phyloP scores from a whole-genome alignment of 2,329 filamentous ascomycete genomes.

The Coccinonectria pachysandricola region DNA sequence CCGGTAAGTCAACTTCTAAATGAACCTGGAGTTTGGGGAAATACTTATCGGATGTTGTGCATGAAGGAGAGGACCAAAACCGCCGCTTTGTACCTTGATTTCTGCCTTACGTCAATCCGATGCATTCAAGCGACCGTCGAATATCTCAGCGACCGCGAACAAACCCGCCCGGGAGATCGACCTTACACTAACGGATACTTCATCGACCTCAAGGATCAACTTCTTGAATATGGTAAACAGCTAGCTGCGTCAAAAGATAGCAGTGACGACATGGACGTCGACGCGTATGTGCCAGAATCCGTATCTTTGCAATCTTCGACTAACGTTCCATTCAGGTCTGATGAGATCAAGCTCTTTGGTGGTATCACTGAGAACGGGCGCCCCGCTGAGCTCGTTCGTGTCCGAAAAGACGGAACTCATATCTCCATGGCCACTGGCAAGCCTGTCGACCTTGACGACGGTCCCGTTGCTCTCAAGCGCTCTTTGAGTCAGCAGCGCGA shows the following conservation, averaged over 20 bases:
- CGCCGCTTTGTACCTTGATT: conserved; percentile 65
- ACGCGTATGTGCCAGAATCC: conserved; percentile 39
- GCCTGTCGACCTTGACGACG: conserved; percentile 46
- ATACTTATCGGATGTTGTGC: conserved; percentile 60
- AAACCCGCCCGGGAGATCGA: conserved; percentile 71
- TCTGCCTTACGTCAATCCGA: conserved; percentile 82
- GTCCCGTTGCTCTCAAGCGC: conserved; percentile 48
- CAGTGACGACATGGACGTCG: conserved; percentile 47
- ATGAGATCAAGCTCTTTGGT: conserved; percentile 71
- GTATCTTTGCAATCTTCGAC: conserved; percentile 18
- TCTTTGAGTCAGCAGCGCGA: conserved; percentile 59
- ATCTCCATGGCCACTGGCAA: conserved; percentile 67
- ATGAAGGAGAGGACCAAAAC: conserved; percentile 69
- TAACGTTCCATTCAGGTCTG: conserved; percentile 29
- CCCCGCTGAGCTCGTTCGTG: conserved; percentile 72
- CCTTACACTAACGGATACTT: conserved; percentile 96
- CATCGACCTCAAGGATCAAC: conserved; percentile 90
- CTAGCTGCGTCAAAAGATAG: conserved; percentile 64
- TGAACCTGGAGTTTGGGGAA: conserved; percentile 47
- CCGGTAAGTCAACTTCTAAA: conserved; percentile 69
- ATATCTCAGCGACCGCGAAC: conserved; percentile 75
- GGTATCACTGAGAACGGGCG: conserved; percentile 74
- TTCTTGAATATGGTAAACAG: conserved; percentile 78
- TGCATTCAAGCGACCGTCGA: conserved; percentile 85
- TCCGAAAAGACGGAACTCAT: conserved; percentile 68